A percentile compares a stretch with the other conserved stretches of the same genome.
These are phyloP conservation scores for Forsythia suspensa DNA, from an alignment of 257 asterid genomes.

Conservation along the genomic window DNA sequence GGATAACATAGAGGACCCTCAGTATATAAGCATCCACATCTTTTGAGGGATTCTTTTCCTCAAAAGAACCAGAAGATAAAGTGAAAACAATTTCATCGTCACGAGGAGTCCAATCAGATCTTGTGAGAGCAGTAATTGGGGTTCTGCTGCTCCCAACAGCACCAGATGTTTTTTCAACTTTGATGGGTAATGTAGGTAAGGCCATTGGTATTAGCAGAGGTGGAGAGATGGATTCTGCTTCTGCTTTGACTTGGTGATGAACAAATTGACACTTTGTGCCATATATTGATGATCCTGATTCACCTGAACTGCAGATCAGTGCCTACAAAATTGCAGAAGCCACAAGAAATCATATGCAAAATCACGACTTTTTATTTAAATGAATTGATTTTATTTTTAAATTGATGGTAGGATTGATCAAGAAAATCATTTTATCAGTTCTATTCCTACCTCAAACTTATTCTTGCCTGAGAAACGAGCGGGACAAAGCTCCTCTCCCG, in stretches of 20 bases:
- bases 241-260: not conserved
- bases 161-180: not conserved
- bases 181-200: not conserved
- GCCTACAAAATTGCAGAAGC: not conserved
- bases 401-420: not conserved
- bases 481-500: not conserved
- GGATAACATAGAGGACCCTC: not conserved
- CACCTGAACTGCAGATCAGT: not conserved
- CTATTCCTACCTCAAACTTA: not conserved
- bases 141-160: not conserved
- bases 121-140: not conserved
- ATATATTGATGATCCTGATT: not conserved
- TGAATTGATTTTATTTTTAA: not conserved
- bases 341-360: not conserved
- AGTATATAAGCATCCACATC: too few species aligned
- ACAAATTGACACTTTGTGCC: not conserved
- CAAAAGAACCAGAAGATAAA: not conserved
- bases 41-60: too few species aligned
- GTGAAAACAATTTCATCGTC: not conserved
- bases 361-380: too few species aligned
- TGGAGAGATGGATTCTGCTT: not conserved
- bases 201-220: not conserved
- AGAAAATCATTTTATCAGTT: too few species aligned
- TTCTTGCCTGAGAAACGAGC: not conserved
- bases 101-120: not conserved